Evolutionary conservation across 2,329 filamentous ascomycete genomes (phyloP), one percentile per base, ranked within the genome.

Genomic region (Sporothrix brunneoviolacea): DNA sequence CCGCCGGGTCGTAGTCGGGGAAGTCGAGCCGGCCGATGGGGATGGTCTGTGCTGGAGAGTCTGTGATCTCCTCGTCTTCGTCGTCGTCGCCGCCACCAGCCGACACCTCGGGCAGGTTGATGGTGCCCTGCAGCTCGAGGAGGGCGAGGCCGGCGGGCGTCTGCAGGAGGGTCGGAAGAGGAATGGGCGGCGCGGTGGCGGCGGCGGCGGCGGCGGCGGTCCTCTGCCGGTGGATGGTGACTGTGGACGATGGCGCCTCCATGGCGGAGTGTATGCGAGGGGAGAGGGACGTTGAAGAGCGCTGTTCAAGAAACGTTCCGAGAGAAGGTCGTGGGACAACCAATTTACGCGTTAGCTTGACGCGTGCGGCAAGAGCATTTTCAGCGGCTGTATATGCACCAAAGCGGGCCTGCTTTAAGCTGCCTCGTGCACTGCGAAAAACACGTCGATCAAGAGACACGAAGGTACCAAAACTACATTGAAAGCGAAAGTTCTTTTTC

Each of bases 91-190:
- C 53, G 15, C 28, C 42, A 28, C 53, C 47, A 13, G 32, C 68
- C 54, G 5, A 62, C 43, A 19, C 63, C 12, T 22, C 65, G 57
- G 46, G 70, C 59, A 9, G 59, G 66, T 96, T 91, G 69, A 98
- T 84, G 13, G 82, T 88, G 54, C 91, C 93, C 72, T 98, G 93
- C 13, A 98, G 80, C 70, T 97, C 93, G 51, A 98, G 74, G 40
- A 98, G 75, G 16, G 91, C 91, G 36, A 96, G 79, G 45, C 93
- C 93, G 0, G 86, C 83, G 0, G 93, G 93, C 1, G 91, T 96
- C 60, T 91, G 87, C 15, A 97, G 79, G 55, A 95, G 75, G n/a
- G 77, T 67, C 2, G 93, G 93, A 4, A 97, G 79, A 4, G 87
- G 83, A 52, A 68, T 76, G 27, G 51, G 36, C 2, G 60, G n/a